phyloP scores from a whole-genome alignment of 345 rosid species.

The Gynandropsis gynandra region DNA sequence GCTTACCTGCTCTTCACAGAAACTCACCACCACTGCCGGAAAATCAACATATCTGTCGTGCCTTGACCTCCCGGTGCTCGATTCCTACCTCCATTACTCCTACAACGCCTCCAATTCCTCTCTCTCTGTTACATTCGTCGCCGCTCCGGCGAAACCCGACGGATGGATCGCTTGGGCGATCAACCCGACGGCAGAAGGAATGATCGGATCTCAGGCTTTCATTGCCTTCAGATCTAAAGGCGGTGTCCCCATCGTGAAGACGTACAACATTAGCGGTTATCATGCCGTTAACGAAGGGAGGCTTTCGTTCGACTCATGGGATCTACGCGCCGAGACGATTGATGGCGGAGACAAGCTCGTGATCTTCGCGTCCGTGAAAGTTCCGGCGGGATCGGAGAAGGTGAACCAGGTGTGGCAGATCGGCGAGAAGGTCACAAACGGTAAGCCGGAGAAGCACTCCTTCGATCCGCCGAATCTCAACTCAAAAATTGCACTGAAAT shows the following conservation, averaged over 20 bases:
- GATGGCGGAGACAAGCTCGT: constrained; percentile 26
- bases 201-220: constrained; percentile 64
- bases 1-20: constrained; percentile 48
- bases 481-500: constrained; percentile 20
- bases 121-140: constrained; percentile 65
- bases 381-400: constrained; percentile 36
- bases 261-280: constrained; percentile 45
- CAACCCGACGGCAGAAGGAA: constrained; percentile 45
- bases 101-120: constrained; percentile 64
- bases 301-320: constrained; percentile 56
- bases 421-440: constrained; percentile 38
- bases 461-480: constrained; percentile 19
- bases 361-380: constrained; percentile 48
- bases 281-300: constrained; percentile 14
- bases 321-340: constrained; percentile 31
- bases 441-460: constrained; percentile 30
- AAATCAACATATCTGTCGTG: constrained; percentile 36
- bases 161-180: constrained; percentile 88
- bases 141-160: constrained; percentile 34
- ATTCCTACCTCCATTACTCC: constrained; percentile 58
- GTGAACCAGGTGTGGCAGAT: constrained; percentile 89
- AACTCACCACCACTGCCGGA: constrained; percentile 14
- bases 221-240: constrained; percentile 42
- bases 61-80: constrained; percentile 41
- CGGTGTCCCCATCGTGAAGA: constrained; percentile 24